Conservation (phyloP, 2,329 filamentous ascomycete species). For the Diplodia mutila region DNA sequence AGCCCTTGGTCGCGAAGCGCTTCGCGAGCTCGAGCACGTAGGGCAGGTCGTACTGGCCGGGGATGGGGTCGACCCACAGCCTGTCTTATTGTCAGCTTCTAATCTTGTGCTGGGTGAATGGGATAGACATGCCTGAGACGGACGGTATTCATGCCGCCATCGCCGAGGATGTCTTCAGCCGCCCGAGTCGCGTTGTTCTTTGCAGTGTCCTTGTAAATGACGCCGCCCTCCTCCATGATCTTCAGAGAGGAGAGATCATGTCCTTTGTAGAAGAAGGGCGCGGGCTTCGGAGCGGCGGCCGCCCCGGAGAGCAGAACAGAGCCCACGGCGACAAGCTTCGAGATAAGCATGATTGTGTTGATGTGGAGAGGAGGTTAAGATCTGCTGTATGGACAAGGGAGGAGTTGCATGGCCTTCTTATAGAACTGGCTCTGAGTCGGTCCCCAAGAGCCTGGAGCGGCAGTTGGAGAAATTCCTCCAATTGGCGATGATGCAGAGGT, state of each 20-base stretch:
- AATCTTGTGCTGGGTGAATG: background rate
- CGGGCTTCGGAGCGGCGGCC: background rate
- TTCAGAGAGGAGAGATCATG: constrained; percentile 22
- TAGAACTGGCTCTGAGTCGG: background rate
- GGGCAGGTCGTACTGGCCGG: constrained; percentile 68
- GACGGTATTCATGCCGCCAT: constrained; percentile 24
- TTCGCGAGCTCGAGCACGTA: constrained; percentile 71
- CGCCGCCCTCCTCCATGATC: constrained; percentile 24
- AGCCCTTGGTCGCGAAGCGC: constrained; percentile 64
- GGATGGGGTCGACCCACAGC: constrained; percentile 62
- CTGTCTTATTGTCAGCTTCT: constrained; percentile 29
- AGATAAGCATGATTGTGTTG: background rate
- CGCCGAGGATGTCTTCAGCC: constrained; percentile 22
- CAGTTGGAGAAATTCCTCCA: constrained; percentile 9
- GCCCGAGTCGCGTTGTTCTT: constrained; percentile 41
- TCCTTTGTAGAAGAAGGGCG: constrained; percentile 24
- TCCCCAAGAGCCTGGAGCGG: background rate
- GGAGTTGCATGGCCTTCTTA: background rate
- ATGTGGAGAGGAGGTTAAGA: background rate
- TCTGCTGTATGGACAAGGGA: background rate
- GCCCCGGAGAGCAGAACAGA: constrained; percentile 12
- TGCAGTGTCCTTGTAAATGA: constrained; percentile 37
- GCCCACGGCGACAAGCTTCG: background rate
- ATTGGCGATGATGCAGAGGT: background rate
- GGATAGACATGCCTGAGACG: constrained; percentile 9